Percentiles rank a stretch among this genome's conserved stretches.
These are phyloP conservation scores for Xylaria sp. DNA, from an alignment of 2,329 filamentous ascomycete species.

Conservation along the genomic window DNA sequence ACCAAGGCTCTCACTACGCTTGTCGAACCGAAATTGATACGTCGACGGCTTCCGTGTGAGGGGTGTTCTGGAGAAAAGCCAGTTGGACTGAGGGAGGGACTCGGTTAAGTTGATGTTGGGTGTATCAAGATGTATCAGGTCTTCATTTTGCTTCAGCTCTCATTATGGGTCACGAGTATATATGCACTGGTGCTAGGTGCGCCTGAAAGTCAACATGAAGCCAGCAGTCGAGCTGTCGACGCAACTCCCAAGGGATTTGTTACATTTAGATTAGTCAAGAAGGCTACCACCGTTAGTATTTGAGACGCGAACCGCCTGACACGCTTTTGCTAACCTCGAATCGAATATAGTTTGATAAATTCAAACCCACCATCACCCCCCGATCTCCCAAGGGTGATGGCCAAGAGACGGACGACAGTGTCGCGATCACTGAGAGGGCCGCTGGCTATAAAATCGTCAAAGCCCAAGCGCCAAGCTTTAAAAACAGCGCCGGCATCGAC, in stretches of 20 bases:
- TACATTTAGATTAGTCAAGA: slow-evolving; percentile 56
- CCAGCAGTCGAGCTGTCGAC: slow-evolving; percentile 31
- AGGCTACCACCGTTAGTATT: slow-evolving; percentile 49
- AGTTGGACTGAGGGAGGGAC: slow-evolving; percentile 28
- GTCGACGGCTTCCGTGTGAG: slow-evolving; percentile 12
- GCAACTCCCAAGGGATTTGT: slow-evolving; percentile 44
- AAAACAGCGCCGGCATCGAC: slow-evolving; percentile 64
- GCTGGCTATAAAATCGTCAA: slow-evolving; percentile 61
- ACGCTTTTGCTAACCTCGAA: slow-evolving; percentile 33
- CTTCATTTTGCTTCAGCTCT: slow-evolving; percentile 56
- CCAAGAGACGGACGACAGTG: slow-evolving; percentile 35
- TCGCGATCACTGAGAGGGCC: slow-evolving; percentile 51
- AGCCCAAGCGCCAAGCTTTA: slow-evolving; percentile 57
- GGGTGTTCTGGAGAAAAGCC: slow-evolving; percentile 28
- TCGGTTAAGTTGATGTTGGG: slow-evolving; percentile 28
- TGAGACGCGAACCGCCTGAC: not conserved
- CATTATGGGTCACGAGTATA: slow-evolving; percentile 58
- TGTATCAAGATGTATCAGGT: slow-evolving; percentile 45
- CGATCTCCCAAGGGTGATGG: slow-evolving; percentile 53
- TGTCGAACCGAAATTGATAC: slow-evolving; percentile 9
- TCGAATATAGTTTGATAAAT: slow-evolving; percentile 47
- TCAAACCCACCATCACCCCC: slow-evolving; percentile 51
- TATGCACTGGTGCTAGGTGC: slow-evolving; percentile 60
- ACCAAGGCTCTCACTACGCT: slow-evolving; percentile 21
- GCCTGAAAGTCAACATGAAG: slow-evolving; percentile 22